Base-by-base conservation (phyloP, 805 yeast genomes). In the Saccharomycopsis olivae region DNA sequence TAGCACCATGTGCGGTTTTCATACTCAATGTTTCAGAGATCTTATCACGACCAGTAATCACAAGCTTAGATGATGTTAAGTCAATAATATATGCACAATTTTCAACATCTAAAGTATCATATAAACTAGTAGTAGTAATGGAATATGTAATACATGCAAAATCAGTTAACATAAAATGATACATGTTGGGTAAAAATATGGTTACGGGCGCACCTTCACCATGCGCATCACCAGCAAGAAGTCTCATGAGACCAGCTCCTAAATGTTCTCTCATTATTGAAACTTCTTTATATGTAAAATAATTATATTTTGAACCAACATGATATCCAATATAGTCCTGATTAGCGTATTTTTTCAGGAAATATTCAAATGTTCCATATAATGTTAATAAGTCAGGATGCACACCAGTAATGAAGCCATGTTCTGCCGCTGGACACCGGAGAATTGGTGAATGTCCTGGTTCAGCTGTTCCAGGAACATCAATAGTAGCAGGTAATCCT, bases 131-230 rank as follows among this genome's bases (percentile, higher is more conserved):
- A 42, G 66, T 65, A 13, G 71, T 55, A 5, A 64, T 66, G 55
- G 69, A 68, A 60, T 73, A 78, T 6, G 73, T 65, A 31, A 65
- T 67, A 50, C 81, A 72, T 0, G 86, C 87, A 50, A 79, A 56
- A 58, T 82, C 92, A 25, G 79, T 57, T 16, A 80, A 54, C 25
- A 69, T 64, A 88, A 89, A 82, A 10, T 76, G 66, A 18, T 87
- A 86, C 16, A 75, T 62, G 49, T 77, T 73, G 4, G 84, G 75
- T 42, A 76, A 57, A 36, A 60, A 61, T 53, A 81, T 60, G 50
- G 80, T 78, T 10, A 15, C 43, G 41, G 20, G n/a, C n/a, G n/a
- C n/a, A n/a, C n/a, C 51, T 34, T 15, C 51, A 45, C n/a, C 33
- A 33, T 25, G 39, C 40, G 31, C 13, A 23, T 23, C 25, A 23